These are phyloP conservation scores for Saccharomycopsis microspora DNA, from an alignment of 805 yeast genomes.

Conservation along the genomic window DNA sequence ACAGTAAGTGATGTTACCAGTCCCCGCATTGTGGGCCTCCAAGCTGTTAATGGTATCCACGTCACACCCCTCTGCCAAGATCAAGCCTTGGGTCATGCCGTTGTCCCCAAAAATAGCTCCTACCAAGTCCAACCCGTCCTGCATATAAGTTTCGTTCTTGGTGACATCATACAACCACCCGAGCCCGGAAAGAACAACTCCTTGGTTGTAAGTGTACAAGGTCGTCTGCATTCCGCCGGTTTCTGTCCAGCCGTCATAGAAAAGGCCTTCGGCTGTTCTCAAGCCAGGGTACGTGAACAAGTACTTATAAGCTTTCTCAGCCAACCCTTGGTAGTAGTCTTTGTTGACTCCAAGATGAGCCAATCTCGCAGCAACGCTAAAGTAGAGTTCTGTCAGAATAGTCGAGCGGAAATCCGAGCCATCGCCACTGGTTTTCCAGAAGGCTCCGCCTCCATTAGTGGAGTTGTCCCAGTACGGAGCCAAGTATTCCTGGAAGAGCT, in stretches of 20 bases:
- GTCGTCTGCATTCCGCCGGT: not conserved
- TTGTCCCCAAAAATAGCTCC: not conserved
- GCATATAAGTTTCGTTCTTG: not conserved
- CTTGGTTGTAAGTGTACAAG: conserved; percentile 1
- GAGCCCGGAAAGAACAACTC: not conserved
- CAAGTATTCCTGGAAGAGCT: not conserved
- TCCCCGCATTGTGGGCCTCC: not conserved
- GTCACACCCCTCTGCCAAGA: not conserved
- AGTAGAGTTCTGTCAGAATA: not conserved
- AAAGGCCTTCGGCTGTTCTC: not conserved
- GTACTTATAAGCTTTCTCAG: not conserved
- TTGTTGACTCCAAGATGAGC: not conserved
- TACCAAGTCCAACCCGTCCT: not conserved
- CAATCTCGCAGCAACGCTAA: not conserved
- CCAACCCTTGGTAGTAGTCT: not conserved
- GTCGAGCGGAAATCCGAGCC: not conserved
- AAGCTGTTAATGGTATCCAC: not conserved
- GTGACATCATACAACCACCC: not conserved
- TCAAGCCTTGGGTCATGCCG: not conserved
- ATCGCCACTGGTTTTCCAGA: not conserved
- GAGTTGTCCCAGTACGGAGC: not conserved
- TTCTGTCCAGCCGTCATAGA: not conserved
- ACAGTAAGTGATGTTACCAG: not conserved
- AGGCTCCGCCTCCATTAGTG: not conserved
- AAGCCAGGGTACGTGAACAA: not conserved